Percentiles rank a stretch among this genome's conserved stretches.
Conservation (phyloP, 345 rosid species). For the Dovyalis caffra region DNA sequence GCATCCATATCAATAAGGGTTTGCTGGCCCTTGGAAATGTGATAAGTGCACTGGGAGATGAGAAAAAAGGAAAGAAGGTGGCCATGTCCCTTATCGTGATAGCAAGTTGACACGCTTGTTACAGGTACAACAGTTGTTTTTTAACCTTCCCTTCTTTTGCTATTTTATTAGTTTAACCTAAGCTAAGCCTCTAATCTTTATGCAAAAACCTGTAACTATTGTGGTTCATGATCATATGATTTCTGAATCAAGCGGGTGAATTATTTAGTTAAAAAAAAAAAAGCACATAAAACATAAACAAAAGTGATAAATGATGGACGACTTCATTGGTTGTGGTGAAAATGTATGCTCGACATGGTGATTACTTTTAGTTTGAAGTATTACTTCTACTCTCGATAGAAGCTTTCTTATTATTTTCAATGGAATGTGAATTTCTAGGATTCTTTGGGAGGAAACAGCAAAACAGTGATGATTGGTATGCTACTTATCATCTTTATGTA, state of each 20-base stretch:
- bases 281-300: neutral
- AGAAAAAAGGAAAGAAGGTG: conserved; percentile 95
- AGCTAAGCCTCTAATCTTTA: neutral
- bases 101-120: conserved; percentile 98
- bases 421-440: conserved; percentile 50
- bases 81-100: conserved; percentile 94
- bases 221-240: neutral
- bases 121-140: conserved; percentile 62
- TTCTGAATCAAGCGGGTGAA: neutral
- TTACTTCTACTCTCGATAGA: neutral
- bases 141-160: neutral
- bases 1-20: conserved; percentile 95
- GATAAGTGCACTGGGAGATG: conserved; percentile 95
- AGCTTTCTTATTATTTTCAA: neutral
- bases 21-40: conserved; percentile 92
- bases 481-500: neutral
- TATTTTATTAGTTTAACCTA: neutral
- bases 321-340: neutral
- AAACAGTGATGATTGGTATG: conserved; percentile 98
- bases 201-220: neutral
- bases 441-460: conserved; percentile 98
- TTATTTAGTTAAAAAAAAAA: no score
- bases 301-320: neutral
- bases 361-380: neutral
- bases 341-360: neutral